A percentile compares a stretch with the other conserved stretches of the same genome.
phyloP scores from a whole-genome alignment of 805 yeast genomes.

The Candida boleticola region DNA sequence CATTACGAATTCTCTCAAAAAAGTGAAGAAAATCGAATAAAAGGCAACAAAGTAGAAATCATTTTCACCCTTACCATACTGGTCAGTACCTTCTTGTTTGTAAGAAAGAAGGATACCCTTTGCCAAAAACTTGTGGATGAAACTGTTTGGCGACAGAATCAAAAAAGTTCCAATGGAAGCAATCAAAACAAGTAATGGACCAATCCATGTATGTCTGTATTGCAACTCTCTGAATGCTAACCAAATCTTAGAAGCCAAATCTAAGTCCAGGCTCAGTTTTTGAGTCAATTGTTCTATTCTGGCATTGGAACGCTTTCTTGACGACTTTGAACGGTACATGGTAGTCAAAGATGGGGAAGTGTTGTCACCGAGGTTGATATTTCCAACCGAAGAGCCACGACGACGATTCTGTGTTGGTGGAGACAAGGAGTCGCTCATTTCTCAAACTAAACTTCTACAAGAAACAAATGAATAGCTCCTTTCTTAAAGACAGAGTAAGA shows the following conservation, averaged over 20 bases:
- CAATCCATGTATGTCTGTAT: conserved; percentile 68
- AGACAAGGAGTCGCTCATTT: conserved; percentile 4
- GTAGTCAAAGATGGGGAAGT: conserved; percentile 67
- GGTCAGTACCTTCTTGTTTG: conserved; percentile 55
- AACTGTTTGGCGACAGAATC: conserved; percentile 55
- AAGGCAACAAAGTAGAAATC: conserved; percentile 79
- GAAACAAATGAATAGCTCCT: no score
- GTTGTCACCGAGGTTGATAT: conserved; percentile 71
- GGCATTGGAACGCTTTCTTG: conserved; percentile 32
- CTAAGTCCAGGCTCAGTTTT: conserved; percentile 42
- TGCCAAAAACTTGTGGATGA: conserved; percentile 55
- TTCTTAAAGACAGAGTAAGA: no score
- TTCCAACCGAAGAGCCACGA: conserved; percentile 72
- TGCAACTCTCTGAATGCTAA: conserved; percentile 57
- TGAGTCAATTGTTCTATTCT: conserved; percentile 29
- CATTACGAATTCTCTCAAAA: conserved; percentile 88
- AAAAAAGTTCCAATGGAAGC: conserved; percentile 44
- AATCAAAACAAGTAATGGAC: conserved; percentile 53
- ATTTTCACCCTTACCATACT: conserved; percentile 83
- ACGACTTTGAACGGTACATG: conserved; percentile 48
- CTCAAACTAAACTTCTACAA: no score
- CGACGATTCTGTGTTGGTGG: conserved; percentile 22
- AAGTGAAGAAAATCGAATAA: conserved; percentile 85
- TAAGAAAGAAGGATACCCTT: conserved; percentile 67
- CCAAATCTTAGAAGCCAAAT: conserved; percentile 54